Evolutionary conservation across 208 protist species (phyloP).

Genomic region (Crithidia mellificae): DNA sequence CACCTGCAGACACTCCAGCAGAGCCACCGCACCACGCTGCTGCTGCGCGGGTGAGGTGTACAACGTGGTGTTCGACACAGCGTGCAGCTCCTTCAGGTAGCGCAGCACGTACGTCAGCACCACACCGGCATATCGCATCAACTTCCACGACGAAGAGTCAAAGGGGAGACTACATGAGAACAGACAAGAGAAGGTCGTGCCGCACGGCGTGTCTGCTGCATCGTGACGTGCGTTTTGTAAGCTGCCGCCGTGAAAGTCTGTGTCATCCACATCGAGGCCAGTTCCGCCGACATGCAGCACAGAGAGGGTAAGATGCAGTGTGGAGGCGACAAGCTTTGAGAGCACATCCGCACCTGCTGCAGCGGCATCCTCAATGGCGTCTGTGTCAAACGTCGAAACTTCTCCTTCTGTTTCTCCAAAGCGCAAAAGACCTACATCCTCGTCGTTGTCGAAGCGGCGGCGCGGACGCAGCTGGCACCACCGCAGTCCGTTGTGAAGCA

Average conservation of each 20-base stretch:
- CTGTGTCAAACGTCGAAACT: neutral
- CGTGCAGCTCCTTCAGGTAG: constrained; percentile 10
- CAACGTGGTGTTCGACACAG: constrained; percentile 18
- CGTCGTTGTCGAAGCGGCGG: neutral
- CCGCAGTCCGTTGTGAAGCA: constrained; percentile 28
- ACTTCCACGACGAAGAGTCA: constrained; percentile 2
- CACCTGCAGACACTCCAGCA: constrained; percentile 31
- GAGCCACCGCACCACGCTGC: constrained; percentile 12
- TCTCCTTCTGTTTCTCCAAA: neutral
- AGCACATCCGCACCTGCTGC: constrained; percentile 12
- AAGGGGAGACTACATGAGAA: neutral
- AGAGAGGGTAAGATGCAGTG: neutral
- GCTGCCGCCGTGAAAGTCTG: neutral
- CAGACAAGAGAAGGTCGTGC: neutral
- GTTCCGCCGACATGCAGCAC: neutral
- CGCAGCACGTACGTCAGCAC: constrained; percentile 19
- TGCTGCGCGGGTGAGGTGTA: constrained; percentile 27
- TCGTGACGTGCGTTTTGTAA: neutral
- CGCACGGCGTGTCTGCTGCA: neutral
- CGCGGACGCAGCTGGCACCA: constrained; percentile 21
- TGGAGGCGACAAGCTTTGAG: neutral
- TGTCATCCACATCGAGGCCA: neutral
- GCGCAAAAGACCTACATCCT: neutral
- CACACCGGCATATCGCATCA: constrained; percentile 10
- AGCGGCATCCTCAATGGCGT: neutral